phyloP scores from a whole-genome alignment of 2,329 filamentous ascomycete species.

The Trichophyton benhamiae region DNA sequence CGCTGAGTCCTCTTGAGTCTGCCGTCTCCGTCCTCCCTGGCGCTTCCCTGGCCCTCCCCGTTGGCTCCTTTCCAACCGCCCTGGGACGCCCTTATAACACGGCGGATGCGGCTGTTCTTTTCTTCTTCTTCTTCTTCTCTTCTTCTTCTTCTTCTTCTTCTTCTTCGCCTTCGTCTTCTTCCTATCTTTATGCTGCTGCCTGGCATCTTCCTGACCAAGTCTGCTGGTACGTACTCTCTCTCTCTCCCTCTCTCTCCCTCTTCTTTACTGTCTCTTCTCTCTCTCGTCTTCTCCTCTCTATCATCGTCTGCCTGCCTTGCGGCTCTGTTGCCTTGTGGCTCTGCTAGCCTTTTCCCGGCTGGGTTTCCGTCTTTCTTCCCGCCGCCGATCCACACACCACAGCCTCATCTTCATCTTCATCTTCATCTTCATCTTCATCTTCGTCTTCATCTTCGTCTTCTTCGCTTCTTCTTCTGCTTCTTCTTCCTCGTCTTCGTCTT shows the following conservation, averaged over 20 bases:
- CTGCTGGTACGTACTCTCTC: too few relatives aligned
- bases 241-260: neutral
- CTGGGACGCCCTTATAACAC: too few relatives aligned
- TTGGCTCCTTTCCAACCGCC: too few relatives aligned
- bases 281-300: too few relatives aligned
- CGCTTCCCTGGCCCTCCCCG: neutral
- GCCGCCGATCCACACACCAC: constrained; percentile 6
- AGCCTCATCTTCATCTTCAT: constrained; percentile 6
- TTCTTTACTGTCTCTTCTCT: neutral
- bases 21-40: neutral
- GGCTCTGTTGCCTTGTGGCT: neutral
- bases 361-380: constrained; percentile 5
- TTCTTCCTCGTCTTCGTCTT: neutral
- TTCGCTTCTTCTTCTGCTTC: neutral
- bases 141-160: too few relatives aligned
- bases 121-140: too few relatives aligned
- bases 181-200: too few relatives aligned
- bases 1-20: neutral
- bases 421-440: neutral
- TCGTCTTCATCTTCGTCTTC: too few relatives aligned
- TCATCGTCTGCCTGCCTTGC: neutral
- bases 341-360: constrained; percentile 6
- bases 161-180: too few relatives aligned
- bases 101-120: too few relatives aligned
- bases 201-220: too few relatives aligned